phyloP scores from a whole-genome alignment of 352 stramenopile species.

The Achlya hypogyna region DNA sequence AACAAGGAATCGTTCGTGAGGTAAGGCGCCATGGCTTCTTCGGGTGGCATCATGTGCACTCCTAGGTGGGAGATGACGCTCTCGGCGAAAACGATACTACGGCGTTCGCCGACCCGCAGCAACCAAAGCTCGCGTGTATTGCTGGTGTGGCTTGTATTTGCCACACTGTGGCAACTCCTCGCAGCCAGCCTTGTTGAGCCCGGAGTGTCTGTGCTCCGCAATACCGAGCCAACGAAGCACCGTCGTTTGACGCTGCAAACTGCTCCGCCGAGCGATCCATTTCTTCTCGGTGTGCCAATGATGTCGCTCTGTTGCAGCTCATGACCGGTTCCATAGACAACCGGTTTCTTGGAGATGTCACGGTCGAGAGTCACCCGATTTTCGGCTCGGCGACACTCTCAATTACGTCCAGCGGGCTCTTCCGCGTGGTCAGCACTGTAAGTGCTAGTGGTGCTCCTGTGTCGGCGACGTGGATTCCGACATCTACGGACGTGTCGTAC shows the following conservation, averaged over 20 bases:
- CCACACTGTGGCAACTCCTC: too few species aligned
- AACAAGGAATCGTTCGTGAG: not conserved
- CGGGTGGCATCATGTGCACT: not conserved
- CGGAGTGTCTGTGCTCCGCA: too few species aligned
- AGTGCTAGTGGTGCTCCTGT: slow-evolving; percentile 28
- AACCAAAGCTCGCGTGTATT: not conserved
- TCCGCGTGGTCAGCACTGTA: slow-evolving; percentile 34
- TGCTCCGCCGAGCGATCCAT: not conserved
- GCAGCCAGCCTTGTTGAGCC: too few species aligned
- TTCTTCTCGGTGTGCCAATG: slow-evolving; percentile 8
- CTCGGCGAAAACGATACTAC: not conserved
- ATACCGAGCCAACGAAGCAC: too few species aligned
- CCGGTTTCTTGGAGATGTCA: slow-evolving; percentile 44
- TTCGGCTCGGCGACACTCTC: slow-evolving; percentile 45
- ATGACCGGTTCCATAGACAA: slow-evolving; percentile 33
- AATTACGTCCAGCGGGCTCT: slow-evolving; percentile 40
- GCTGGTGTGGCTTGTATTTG: too few species aligned
- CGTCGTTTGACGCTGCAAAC: slow-evolving; percentile 1
- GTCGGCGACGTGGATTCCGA: slow-evolving; percentile 33
- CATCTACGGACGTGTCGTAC: slow-evolving; percentile 34
- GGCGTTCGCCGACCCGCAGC: not conserved
- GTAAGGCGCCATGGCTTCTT: too few species aligned
- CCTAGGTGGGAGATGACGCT: not conserved
- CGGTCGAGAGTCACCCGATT: slow-evolving; percentile 43
- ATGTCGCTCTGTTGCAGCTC: not conserved